Evolutionary conservation across 108 stramenopile genomes (phyloP).

Genomic region (Parietichytrium sp.): DNA sequence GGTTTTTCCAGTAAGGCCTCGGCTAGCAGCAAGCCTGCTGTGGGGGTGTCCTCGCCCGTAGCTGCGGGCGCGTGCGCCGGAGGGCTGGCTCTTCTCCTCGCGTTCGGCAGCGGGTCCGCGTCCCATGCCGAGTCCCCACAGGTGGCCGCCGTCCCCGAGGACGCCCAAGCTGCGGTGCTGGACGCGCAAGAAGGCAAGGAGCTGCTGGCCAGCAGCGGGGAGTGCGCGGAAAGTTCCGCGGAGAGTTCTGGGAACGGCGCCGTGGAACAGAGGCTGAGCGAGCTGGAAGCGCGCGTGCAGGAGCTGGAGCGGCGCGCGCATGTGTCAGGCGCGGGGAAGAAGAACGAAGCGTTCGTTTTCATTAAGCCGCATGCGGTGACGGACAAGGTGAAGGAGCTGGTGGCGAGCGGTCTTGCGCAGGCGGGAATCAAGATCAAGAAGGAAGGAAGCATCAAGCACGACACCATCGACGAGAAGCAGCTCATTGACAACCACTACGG

Average conservation of each 20-base stretch:
- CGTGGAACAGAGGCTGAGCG: not conserved
- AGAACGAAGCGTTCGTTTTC: constrained; percentile 86
- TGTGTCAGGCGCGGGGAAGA: not conserved
- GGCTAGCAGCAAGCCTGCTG: too few relatives aligned
- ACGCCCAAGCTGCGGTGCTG: not conserved
- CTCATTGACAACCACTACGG: constrained; percentile 92
- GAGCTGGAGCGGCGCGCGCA: not conserved
- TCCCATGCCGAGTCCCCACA: not conserved
- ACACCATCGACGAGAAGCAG: constrained; percentile 78
- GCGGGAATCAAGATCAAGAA: constrained; percentile 70
- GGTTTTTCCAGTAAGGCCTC: too few relatives aligned
- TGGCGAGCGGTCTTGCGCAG: constrained; percentile 53
- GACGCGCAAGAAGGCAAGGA: not conserved
- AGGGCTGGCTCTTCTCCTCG: not conserved
- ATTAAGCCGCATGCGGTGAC: constrained; percentile 93
- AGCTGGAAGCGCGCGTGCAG: not conserved
- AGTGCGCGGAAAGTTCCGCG: too few relatives aligned
- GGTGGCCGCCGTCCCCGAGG: not conserved
- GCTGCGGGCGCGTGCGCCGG: constrained; percentile 1
- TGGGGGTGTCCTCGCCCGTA: not conserved
- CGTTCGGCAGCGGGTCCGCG: not conserved
- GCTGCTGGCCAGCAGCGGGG: not conserved
- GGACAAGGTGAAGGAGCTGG: constrained; percentile 68
- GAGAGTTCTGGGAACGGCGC: not conserved
- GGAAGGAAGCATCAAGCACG: constrained; percentile 71